phyloP scores from a whole-genome alignment of 31 red algal species.

The Odonthalia washingtoniensis region DNA sequence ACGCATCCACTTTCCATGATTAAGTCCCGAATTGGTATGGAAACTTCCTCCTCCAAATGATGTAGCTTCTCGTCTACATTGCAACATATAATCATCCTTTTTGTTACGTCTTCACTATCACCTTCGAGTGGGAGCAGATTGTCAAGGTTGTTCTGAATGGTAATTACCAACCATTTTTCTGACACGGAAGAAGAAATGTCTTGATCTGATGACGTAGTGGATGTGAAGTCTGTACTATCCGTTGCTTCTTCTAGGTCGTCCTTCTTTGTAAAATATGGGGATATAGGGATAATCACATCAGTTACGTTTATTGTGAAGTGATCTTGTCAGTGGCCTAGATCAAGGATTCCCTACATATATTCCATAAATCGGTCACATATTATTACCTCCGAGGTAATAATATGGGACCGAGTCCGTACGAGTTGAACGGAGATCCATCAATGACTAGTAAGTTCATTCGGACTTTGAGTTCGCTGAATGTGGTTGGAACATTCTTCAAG shows the following conservation, averaged over 20 bases:
- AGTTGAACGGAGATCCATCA: neutral
- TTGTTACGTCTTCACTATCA: neutral
- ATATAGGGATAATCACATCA: neutral
- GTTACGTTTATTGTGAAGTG: neutral
- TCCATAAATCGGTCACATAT: neutral
- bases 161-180: neutral
- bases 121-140: neutral
- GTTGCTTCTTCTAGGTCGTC: neutral
- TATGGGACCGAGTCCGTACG: too few species aligned
- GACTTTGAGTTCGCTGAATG: neutral
- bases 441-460: neutral
- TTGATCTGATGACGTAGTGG: neutral
- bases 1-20: neutral
- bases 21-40: neutral
- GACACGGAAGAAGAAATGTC: neutral
- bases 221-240: conserved; percentile 5
- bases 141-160: neutral
- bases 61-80: neutral
- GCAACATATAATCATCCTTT: neutral
- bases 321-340: neutral
- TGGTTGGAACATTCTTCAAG: neutral
- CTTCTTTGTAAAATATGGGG: neutral
- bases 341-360: neutral
- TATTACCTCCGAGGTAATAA: too few species aligned
- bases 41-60: neutral